Evolutionary conservation across 768 basidiomycete species (phyloP), one percentile per base, ranked within the genome.

Genomic region (Harrya chromipes): DNA sequence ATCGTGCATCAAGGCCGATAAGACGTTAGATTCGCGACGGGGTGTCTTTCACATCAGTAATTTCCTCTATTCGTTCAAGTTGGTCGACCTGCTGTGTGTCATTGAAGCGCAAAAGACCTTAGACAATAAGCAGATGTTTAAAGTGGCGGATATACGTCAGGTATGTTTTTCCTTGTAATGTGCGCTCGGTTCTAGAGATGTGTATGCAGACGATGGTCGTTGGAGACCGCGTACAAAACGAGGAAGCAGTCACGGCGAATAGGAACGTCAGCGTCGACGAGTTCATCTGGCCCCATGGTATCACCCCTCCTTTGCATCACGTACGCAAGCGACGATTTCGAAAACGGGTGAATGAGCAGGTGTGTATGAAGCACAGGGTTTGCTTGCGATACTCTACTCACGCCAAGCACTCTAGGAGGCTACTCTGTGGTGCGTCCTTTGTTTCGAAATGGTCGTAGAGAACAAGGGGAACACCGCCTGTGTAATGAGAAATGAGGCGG

Each of bases 141-240:
- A 99, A 70, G 90, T 94, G 6, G 94, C 94, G 34, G 97, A 99
- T 66, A 95, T 99, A 71, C 95, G 90, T 72, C 94, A 97, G 82
- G 92, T 93, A 58, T 59, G 59, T 55, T 37, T 29, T 40, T 43
- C 50, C 43, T 31, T 41, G 40, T 53, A 19, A 41, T 40, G 42
- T 33, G 21, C 12, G 24, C 20, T 43, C 45, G 48, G 10, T 31
- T 38, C 40, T 38, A 40, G n/a, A 36, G 16, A 26, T 14, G 10
- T 50, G 37, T n/a, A 37, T 21, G 17, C 49, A 97, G 92, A 97
- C 97, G 94, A 80, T 99, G 38, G 84, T 97, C 2, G 84, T 97
- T 20, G 90, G 86, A 52, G 77, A 90, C 54, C 81, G 80, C 40
- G 72, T 89, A 49, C 78, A 84, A 26, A 83, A 74, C 38, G 88